Base-by-base conservation (phyloP, 106 monocot species). In the Hemerocallis citrina region DNA sequence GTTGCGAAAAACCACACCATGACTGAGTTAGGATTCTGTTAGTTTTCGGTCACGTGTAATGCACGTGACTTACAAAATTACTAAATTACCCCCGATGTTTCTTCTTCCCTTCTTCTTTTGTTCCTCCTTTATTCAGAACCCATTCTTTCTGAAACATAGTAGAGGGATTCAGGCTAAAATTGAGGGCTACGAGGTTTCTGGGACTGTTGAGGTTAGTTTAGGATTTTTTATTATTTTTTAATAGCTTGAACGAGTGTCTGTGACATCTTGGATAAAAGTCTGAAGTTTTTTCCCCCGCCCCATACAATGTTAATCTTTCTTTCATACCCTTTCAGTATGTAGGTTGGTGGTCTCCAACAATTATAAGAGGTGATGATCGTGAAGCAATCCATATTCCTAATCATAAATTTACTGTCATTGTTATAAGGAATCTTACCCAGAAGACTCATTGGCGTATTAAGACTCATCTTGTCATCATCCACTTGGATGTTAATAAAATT, bases 381-480 rank as follows among this genome's bases (percentile, higher is more conserved):
- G 98, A 92, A 74, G 98, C 98, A 66, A 61, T 99, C 63, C 88
- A 99, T 66, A 92, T 99, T 72, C 98, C 98, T 30, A 99, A 99
- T 75, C 91, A 99, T 63, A 92, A 99, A 71, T 99, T 99, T 55
- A 92, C 85, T 27, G 82, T 92, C 40, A 88, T 52, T 71, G 73
- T 99, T 69, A 77, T 99, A 62, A 88, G 98, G 69, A 99, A 99
- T 88, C 84, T 92, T 55, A 88, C 54, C 52, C 91, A 92, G 68
- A 99, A 85, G 68, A 82, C 82, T 68, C 98, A 99, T 57, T 99
- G 98, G 98, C 92, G 92, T 56, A 85, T 99, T 63, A 99, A 99
- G 72, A 99, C 92, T 6, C 85, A 99, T 74, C 69, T 99, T 78
- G 98, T 88, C 43, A 82, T 99, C 68, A 99, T 88, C 50, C 92